Evolutionary conservation across 2,329 filamentous ascomycete species (phyloP).

Genomic region (Tolypocladium inflatum): DNA sequence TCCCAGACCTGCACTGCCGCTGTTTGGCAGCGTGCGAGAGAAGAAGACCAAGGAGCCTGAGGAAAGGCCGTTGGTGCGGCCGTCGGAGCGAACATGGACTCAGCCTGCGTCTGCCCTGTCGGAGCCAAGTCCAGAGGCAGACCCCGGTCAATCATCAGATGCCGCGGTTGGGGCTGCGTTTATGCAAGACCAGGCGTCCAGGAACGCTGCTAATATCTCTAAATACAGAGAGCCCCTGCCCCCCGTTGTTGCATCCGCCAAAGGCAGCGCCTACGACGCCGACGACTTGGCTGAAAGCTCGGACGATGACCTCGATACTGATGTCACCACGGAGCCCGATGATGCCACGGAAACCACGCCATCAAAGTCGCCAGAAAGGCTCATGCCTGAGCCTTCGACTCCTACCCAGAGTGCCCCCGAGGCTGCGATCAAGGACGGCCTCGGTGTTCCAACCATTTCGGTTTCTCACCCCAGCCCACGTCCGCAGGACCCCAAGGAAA

Average conservation of each 20-base stretch:
- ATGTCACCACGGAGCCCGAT: conserved; percentile 6
- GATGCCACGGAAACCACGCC: not conserved
- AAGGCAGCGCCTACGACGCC: conserved; percentile 50
- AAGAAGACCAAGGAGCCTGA: conserved; percentile 44
- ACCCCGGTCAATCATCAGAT: conserved; percentile 47
- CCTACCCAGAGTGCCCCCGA: not conserved
- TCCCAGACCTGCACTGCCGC: conserved; percentile 63
- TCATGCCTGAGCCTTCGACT: not conserved
- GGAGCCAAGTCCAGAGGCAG: not conserved
- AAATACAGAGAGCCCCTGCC: conserved; percentile 56
- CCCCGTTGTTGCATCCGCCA: conserved; percentile 60
- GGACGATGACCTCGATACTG: conserved; percentile 18
- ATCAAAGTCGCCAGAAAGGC: not conserved
- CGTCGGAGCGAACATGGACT: conserved; percentile 28
- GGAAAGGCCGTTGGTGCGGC: conserved; percentile 50
- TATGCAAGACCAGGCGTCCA: conserved; percentile 41
- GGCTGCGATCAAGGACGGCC: not conserved
- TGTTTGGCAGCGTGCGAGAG: conserved; percentile 64
- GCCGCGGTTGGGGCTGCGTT: conserved; percentile 47
- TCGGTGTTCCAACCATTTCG: conserved; percentile 31
- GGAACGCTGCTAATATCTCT: conserved; percentile 46
- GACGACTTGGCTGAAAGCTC: conserved; percentile 41
- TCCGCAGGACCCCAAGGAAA: conserved; percentile 5
- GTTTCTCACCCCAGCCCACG: conserved; percentile 34
- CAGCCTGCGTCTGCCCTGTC: not conserved